These are phyloP conservation scores for Persicaria tinctoria DNA, from an alignment of 148 eudicot genomes.

Conservation along the genomic window DNA sequence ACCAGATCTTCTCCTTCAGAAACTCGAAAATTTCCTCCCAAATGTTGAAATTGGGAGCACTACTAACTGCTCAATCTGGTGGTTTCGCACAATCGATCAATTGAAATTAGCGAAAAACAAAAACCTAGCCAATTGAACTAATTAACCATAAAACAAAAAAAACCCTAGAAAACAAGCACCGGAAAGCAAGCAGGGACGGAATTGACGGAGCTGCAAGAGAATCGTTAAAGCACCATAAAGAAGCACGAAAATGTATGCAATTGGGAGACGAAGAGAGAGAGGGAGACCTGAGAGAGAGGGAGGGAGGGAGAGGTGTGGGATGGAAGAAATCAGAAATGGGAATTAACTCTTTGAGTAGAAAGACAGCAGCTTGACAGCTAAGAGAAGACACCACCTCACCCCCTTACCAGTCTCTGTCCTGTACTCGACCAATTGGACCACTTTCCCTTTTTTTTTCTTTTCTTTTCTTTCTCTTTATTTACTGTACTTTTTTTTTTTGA, in stretches of 20 bases:
- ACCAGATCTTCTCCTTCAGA: slow-evolving; percentile 16
- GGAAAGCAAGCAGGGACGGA: neutral
- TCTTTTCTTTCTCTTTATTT: neutral
- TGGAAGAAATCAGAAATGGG: slow-evolving; percentile 9
- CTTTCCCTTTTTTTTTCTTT: slow-evolving; percentile 8
- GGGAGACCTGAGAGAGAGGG: slow-evolving; percentile 3
- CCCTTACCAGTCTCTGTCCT: neutral
- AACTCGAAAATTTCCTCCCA: slow-evolving; percentile 4
- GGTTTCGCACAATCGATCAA: neutral
- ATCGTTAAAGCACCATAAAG: neutral
- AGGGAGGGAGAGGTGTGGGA: slow-evolving; percentile 4
- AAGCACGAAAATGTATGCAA: neutral
- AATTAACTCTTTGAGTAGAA: neutral
- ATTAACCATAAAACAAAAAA: neutral
- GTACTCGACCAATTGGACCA: slow-evolving; percentile 11
- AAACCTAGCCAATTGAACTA: neutral
- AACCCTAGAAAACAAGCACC: slow-evolving; percentile 7
- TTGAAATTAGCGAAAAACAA: neutral
- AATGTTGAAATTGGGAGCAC: neutral
- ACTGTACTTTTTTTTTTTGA: neutral
- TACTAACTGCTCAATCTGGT: neutral
- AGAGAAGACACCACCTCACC: neutral
- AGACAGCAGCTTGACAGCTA: slow-evolving; percentile 16
- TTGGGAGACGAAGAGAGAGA: neutral
- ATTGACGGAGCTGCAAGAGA: neutral